phyloP scores from a whole-genome alignment of 1,284 basidiomycete genomes.

The Rhodofomes roseus region DNA sequence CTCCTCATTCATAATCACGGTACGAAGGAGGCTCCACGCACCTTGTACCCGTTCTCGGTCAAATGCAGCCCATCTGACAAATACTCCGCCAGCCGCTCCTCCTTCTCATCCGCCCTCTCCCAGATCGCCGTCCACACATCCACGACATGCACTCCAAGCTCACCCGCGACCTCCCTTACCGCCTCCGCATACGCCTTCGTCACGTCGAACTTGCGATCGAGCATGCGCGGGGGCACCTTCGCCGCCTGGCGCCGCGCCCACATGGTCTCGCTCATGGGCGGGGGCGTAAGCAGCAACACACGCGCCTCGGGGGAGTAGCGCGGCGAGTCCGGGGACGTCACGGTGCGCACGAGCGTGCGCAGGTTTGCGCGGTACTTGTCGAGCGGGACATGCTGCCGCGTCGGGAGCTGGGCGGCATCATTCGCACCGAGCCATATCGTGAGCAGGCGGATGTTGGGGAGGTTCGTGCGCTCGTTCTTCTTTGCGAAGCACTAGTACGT shows the following conservation, averaged over 20 bases:
- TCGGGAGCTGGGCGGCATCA: conserved; percentile 43
- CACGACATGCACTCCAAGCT: conserved; percentile 53
- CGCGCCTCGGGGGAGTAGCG: conserved; percentile 71
- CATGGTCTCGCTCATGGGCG: conserved; percentile 71
- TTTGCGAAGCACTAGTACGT: conserved; percentile 50
- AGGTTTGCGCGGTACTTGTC: conserved; percentile 70
- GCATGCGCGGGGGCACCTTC: conserved; percentile 39
- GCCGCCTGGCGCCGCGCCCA: conserved; percentile 45
- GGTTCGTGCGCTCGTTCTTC: conserved; percentile 40
- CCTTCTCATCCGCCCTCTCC: conserved; percentile 56
- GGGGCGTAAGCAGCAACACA: conserved; percentile 80
- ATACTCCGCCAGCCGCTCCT: conserved; percentile 45
- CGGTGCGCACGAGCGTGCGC: conserved; percentile 53
- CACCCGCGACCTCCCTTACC: conserved; percentile 55
- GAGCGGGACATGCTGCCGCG: conserved; percentile 67
- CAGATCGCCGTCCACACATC: conserved; percentile 71
- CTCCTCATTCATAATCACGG: not conserved
- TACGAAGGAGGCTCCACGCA: conserved; percentile 26
- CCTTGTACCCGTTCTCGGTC: conserved; percentile 66
- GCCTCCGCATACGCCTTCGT: conserved; percentile 69
- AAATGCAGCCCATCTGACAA: conserved; percentile 77
- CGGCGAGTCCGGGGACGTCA: conserved; percentile 57
- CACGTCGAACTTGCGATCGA: conserved; percentile 57
- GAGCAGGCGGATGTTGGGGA: conserved; percentile 64
- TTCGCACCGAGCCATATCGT: conserved; percentile 91